Conservation (phyloP, 257 asterid genomes). For the Capsicum chinense region DNA sequence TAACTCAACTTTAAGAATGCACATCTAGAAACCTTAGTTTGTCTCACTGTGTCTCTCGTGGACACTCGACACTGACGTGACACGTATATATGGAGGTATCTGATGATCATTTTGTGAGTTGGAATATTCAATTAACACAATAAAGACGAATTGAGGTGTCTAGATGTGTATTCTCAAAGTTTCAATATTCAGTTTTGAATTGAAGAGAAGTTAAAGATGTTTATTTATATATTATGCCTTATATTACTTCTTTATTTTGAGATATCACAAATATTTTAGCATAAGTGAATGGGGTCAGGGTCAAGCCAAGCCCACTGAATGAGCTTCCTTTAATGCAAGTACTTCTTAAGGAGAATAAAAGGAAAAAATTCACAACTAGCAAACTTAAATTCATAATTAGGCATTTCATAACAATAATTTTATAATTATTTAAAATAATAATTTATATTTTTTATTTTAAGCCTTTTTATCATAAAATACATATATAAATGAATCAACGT, state of each 20-base stretch:
- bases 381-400: too few species aligned
- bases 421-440: too few species aligned
- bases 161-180: not conserved
- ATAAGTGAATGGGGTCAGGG: not conserved
- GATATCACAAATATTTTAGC: not conserved
- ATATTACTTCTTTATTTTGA: not conserved
- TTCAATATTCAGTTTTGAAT: not conserved
- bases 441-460: too few species aligned
- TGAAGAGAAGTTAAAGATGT: not conserved
- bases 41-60: not conserved
- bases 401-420: too few species aligned
- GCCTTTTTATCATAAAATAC: too few species aligned
- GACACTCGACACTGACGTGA: not conserved
- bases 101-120: not conserved
- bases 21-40: not conserved
- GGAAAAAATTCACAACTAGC: too few species aligned
- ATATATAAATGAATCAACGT: too few species aligned
- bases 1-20: not conserved
- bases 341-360: too few species aligned
- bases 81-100: not conserved
- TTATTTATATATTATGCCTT: not conserved
- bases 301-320: not conserved
- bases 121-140: not conserved
- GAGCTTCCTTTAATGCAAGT: not conserved
- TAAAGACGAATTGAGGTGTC: not conserved